Percentiles rank a stretch among this genome's conserved stretches.
These are phyloP conservation scores for Nemophila menziesii DNA, from an alignment of 257 asterid species.

Conservation along the genomic window DNA sequence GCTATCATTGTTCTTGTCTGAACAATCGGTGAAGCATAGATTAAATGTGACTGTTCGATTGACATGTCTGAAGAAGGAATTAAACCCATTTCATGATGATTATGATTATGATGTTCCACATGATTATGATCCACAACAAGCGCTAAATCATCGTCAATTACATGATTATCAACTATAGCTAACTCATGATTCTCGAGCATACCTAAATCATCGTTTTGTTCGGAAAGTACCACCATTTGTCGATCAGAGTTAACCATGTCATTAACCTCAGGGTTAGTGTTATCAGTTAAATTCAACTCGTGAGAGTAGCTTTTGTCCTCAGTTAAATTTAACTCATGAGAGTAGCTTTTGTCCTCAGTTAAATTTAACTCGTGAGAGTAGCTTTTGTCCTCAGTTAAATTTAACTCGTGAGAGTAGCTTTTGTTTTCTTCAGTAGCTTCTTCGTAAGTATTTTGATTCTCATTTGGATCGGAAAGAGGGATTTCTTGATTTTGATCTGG, in stretches of 20 bases:
- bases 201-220: conserved; percentile 22
- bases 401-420: conserved; percentile 21
- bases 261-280: conserved; percentile 13
- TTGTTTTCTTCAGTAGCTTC: too few relatives aligned
- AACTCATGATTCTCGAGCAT: conserved; percentile 27
- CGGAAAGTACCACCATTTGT: conserved; percentile 16
- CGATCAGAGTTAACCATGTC: conserved; percentile 15
- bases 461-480: too few relatives aligned
- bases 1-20: too few relatives aligned
- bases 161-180: conserved; percentile 24
- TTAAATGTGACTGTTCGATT: conserved; percentile 23
- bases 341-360: too few relatives aligned
- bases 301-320: too few relatives aligned
- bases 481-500: too few relatives aligned
- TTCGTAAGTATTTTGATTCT: too few relatives aligned
- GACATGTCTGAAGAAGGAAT: conserved; percentile 16
- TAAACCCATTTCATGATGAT: conserved; percentile 19
- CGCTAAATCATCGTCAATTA: conserved; percentile 26
- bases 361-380: too few relatives aligned
- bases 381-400: conserved; percentile 7
- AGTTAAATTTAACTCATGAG: too few relatives aligned
- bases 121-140: conserved; percentile 25
- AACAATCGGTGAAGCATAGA: too few relatives aligned
- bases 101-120: conserved; percentile 29
- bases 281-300: conserved; percentile 14